Conservation (phyloP, 1,284 basidiomycete species). For the Cryptococcus maquisensis region DNA sequence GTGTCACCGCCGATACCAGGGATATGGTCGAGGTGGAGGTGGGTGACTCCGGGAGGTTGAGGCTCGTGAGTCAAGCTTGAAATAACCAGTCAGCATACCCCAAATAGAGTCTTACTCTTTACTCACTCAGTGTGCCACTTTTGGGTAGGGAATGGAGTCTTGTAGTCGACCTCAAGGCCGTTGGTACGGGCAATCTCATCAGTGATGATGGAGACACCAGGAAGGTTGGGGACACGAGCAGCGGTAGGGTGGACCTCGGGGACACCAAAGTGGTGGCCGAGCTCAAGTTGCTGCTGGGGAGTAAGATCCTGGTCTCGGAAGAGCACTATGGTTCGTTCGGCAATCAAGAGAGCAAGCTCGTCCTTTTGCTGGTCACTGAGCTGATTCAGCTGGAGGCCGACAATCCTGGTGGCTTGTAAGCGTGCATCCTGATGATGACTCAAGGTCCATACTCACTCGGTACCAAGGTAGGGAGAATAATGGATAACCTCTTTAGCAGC, state of each 20-base stretch:
- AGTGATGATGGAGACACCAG: slow-evolving; percentile 9
- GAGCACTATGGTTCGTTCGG: slow-evolving; percentile 33
- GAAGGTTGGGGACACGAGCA: slow-evolving; percentile 36
- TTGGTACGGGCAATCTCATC: slow-evolving; percentile 14
- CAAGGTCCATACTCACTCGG: slow-evolving; percentile 20
- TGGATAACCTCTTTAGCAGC: slow-evolving; percentile 36
- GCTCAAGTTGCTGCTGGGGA: slow-evolving; percentile 24
- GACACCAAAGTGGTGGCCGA: slow-evolving; percentile 29
- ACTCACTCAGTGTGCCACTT: slow-evolving; percentile 18
- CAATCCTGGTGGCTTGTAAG: slow-evolving; percentile 16
- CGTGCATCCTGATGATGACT: neutral
- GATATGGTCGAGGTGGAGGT: slow-evolving; percentile 42
- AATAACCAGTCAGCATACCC: neutral
- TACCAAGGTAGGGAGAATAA: slow-evolving; percentile 27
- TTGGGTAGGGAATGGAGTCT: slow-evolving; percentile 33
- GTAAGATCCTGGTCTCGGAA: slow-evolving; percentile 15
- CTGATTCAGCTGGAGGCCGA: slow-evolving; percentile 33
- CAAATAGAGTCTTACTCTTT: neutral
- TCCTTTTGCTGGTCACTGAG: slow-evolving; percentile 37
- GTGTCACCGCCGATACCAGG: slow-evolving; percentile 49
- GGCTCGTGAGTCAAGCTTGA: slow-evolving; percentile 13
- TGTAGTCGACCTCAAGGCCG: slow-evolving; percentile 7
- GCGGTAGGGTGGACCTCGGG: slow-evolving; percentile 63
- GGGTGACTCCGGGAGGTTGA: slow-evolving; percentile 60
- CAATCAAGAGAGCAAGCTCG: slow-evolving; percentile 34